A percentile compares a stretch with the other conserved stretches of the same genome.
Evolutionary conservation across 164 flowering plant genomes (phyloP).

Genomic region (Piper betle): DNA sequence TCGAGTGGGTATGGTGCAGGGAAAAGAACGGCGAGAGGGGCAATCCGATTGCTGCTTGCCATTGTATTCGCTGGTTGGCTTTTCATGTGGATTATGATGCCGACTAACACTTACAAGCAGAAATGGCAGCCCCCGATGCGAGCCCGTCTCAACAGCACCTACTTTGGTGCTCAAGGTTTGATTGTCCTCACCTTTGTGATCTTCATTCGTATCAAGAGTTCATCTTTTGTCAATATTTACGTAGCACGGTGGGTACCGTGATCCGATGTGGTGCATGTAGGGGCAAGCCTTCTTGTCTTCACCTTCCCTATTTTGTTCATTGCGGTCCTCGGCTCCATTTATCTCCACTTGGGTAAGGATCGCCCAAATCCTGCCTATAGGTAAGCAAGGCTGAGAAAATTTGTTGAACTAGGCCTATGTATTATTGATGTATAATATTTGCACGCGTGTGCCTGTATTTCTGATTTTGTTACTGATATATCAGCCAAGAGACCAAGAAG

Average conservation of each 20-base stretch:
- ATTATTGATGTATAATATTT: background rate
- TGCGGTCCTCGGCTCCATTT: conserved; percentile 44
- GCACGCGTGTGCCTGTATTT: background rate
- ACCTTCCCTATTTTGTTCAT: conserved; percentile 44
- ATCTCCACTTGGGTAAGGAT: conserved; percentile 47
- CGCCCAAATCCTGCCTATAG: background rate
- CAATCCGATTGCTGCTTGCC: conserved; percentile 9
- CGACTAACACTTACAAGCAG: conserved; percentile 29
- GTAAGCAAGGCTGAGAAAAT: background rate
- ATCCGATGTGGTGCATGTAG: conserved; percentile 9
- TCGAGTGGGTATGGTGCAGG: background rate
- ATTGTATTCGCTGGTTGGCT: conserved; percentile 32
- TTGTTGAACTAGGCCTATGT: background rate
- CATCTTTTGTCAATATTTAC: no score
- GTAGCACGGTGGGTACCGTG: background rate
- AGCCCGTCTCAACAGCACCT: conserved; percentile 26
- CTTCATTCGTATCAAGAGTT: background rate
- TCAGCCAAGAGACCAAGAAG: no score
- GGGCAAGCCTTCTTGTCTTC: conserved; percentile 29
- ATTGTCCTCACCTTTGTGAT: background rate
- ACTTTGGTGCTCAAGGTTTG: conserved; percentile 52
- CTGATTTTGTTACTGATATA: no score
- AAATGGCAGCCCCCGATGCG: conserved; percentile 31
- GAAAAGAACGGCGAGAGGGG: conserved; percentile 6
- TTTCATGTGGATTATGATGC: conserved; percentile 48